Evolutionary conservation across 352 stramenopile genomes (phyloP), one percentile per base, ranked within the genome.

Genomic region (Pythium sukuiense): DNA sequence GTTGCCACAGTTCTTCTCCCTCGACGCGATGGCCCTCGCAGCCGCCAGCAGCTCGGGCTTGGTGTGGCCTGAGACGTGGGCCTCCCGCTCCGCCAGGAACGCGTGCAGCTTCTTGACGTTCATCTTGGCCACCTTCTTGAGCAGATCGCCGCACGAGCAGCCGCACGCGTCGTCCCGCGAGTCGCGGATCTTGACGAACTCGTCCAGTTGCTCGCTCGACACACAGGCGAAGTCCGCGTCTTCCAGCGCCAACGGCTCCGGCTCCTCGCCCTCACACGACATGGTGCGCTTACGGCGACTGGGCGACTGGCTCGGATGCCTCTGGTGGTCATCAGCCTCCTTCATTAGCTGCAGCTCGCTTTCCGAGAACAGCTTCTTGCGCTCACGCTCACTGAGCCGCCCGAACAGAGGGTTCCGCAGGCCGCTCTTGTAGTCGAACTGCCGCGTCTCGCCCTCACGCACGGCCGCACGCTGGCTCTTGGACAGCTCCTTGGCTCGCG

Each of bases 111-210:
- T 90, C 63, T 93, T 93, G 8, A 89, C 75, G 54, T 90, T 90
- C 87, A 95, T 95, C 67, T 92, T 92, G 65, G 63, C 59, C 46
- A 95, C 87, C 53, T 92, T 93, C 66, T 90, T 90, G 39, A 92
- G 75, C 53, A 95, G 61, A 18, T 95, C 85, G 46, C 87, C 87
- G 41, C 87, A 95, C 55, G 81, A 92, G 61, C 87, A 95, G 35
- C 87, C 87, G 50, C 87, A 95, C 5, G 72, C 69, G 5, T 65
- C 85, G 35, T 92, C 86, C 13, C 87, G 81, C 27, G 87, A 95
- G 71, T 91, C 84, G 30, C 87, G 87, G 50, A 95, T 95, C 61
- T 79, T 77, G 12, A 76, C 79, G 55, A 95, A 93, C 63, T 95
- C 87, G 60, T 90, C 77, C n/a, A 91, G 74, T 61, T 95, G 87